A percentile compares a stretch with the other conserved stretches of the same genome.
Evolutionary conservation across 2,329 filamentous ascomycete species (phyloP).

Genomic region (Clonostachys rhizophaga): DNA sequence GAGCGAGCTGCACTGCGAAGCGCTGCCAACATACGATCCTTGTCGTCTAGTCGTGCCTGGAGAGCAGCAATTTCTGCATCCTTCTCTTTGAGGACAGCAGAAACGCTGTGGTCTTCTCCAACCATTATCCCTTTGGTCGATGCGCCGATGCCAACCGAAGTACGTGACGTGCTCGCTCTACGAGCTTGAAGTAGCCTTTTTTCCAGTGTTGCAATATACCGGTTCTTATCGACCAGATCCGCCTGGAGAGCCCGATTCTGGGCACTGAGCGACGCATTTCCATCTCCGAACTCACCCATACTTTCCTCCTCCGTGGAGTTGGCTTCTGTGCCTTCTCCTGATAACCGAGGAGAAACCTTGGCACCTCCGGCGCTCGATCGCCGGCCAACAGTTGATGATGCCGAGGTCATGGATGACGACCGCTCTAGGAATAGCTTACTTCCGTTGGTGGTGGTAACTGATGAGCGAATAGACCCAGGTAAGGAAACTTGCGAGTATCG

Average conservation of each 20-base stretch:
- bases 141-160: slow-evolving; percentile 65
- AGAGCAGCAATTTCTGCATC: slow-evolving; percentile 90
- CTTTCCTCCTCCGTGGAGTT: slow-evolving; percentile 61
- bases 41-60: slow-evolving; percentile 85
- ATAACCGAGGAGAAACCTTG: slow-evolving; percentile 31
- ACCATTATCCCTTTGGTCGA: slow-evolving; percentile 61
- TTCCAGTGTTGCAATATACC: slow-evolving; percentile 92
- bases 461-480: slow-evolving; percentile 60
- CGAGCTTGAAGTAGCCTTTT: slow-evolving; percentile 88
- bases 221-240: slow-evolving; percentile 95
- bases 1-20: slow-evolving; percentile 82
- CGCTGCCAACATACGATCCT: slow-evolving; percentile 88
- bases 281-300: slow-evolving; percentile 79
- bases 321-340: slow-evolving; percentile 26
- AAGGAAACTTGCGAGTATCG: slow-evolving; percentile 56
- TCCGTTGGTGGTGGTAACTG: slow-evolving; percentile 58
- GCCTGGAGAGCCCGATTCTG: slow-evolving; percentile 90
- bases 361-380: slow-evolving; percentile 37
- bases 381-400: slow-evolving; percentile 52
- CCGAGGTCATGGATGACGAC: slow-evolving; percentile 63
- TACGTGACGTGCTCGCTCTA: slow-evolving; percentile 81
- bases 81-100: slow-evolving; percentile 75
- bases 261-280: slow-evolving; percentile 73
- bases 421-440: slow-evolving; percentile 52
- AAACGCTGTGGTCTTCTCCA: slow-evolving; percentile 74